phyloP scores from a whole-genome alignment of 352 stramenopile genomes.

The Globisporangium ultimum region DNA sequence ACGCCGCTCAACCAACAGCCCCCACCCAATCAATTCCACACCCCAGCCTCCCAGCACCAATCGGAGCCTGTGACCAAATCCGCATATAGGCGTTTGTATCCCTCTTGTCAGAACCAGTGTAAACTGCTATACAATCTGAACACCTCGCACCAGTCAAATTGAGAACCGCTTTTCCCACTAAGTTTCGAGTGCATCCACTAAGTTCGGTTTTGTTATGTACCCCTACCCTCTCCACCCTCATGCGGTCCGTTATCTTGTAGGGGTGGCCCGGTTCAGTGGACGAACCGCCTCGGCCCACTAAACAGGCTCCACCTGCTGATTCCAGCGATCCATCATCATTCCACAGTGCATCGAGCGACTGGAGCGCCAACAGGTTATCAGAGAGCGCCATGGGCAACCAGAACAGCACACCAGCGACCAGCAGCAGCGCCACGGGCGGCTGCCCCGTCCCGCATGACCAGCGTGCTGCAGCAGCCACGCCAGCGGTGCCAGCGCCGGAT shows the following conservation, averaged over 20 bases:
- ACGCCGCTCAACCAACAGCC: slow-evolving; percentile 14
- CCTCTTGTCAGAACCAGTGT: not conserved
- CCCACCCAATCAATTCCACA: slow-evolving; percentile 17
- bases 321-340: not conserved
- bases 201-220: not conserved
- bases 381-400: slow-evolving; percentile 59
- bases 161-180: not conserved
- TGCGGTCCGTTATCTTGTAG: not conserved
- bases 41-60: slow-evolving; percentile 19
- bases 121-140: slow-evolving; percentile 6
- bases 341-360: slow-evolving; percentile 1
- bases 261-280: slow-evolving; percentile 2
- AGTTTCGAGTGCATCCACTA: not conserved
- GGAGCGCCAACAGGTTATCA: not conserved
- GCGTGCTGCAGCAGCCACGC: slow-evolving; percentile 9
- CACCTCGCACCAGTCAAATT: slow-evolving; percentile 6
- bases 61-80: not conserved
- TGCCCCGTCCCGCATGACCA: slow-evolving; percentile 61
- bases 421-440: slow-evolving; percentile 10
- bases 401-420: slow-evolving; percentile 34
- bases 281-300: not conserved
- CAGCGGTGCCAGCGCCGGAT: slow-evolving; percentile 19
- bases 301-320: not conserved
- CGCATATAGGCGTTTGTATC: slow-evolving; percentile 17
- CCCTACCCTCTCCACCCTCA: not conserved